Evolutionary conservation across 768 basidiomycete genomes (phyloP), one percentile per base, ranked within the genome.

Genomic region (Lactarius trivialis): DNA sequence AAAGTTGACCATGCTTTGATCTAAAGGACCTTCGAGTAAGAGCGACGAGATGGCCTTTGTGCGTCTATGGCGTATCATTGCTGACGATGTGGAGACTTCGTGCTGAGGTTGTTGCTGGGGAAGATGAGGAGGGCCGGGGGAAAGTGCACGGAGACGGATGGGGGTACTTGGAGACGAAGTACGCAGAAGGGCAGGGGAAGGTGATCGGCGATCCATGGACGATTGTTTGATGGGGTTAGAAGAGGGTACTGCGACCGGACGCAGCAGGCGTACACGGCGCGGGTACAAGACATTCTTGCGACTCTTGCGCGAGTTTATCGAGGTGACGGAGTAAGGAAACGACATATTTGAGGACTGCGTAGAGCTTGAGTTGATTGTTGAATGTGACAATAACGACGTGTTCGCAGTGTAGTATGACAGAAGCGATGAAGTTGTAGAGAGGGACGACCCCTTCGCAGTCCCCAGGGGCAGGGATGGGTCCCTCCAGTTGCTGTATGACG

Each of bases 1-100:
- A 19, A 87, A 73, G 74, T 84, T 84, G 34, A 84, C 81, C 81
- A 85, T 85, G 69, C 86, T 86, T 75, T 86, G 79, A 70, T 81
- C 83, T 14, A 79, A 73, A 7, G 78, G 70, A 8, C 30, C 36
- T 7, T 62, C 30, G 2, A 76, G 69, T 41, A 73, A 73, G 14
- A 88, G 73, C 0, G 86, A 86, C 1, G 81, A 75, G 6, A 81
- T 76, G 21, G 85, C 87, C n/a, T n/a, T n/a, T 26, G 81, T 74
- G 69, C 82, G 88, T 68, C 78, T 75, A 68, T 82, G 80, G 17
- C 80, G 78, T 69, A 80, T 82, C 59, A 84, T 81, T 45, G 33
- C 12, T 15, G 39, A 21, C 26, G 77, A 71, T 9, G 71, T 71
- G 28, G 73, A 71, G 61, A 61, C 67, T 56, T 67, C 65, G 57